Evolutionary conservation across 2,329 filamentous ascomycete genomes (phyloP).

Genomic region (Parasarocladium wereldwijsianum): DNA sequence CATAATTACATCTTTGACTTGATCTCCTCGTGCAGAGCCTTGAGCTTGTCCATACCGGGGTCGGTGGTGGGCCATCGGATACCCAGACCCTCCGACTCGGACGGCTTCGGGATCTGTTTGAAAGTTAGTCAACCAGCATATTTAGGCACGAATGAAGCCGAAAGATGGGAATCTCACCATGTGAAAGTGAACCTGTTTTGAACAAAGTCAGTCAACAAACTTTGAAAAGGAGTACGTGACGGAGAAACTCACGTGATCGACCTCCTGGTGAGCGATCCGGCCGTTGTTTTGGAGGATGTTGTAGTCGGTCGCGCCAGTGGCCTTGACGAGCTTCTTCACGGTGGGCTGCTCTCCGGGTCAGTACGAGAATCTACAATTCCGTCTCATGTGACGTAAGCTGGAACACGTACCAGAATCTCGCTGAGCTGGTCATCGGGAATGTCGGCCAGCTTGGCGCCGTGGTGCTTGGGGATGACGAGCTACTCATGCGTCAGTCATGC

Average conservation of each 20-base stretch:
- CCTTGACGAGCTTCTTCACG: constrained; percentile 72
- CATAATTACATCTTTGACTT: constrained; percentile 67
- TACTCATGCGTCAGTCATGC: too few species aligned
- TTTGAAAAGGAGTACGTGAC: constrained; percentile 1
- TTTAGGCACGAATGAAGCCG: too few species aligned
- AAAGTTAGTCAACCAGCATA: constrained; percentile 5
- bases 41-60: constrained; percentile 69
- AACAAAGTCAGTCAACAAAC: constrained; percentile 2
- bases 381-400: background rate
- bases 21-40: constrained; percentile 66
- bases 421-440: constrained; percentile 78
- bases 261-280: constrained; percentile 74
- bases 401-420: constrained; percentile 54
- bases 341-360: constrained; percentile 15
- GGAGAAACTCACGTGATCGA: constrained; percentile 63
- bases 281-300: constrained; percentile 98
- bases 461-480: constrained; percentile 93
- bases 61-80: constrained; percentile 66
- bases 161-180: constrained; percentile 42
- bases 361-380: background rate
- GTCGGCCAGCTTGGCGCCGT: constrained; percentile 81
- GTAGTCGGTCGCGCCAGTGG: constrained; percentile 65
- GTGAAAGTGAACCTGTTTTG: constrained; percentile 73
- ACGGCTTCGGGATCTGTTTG: constrained; percentile 84
- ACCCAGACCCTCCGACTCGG: constrained; percentile 61